Evolutionary conservation across 1,139 yeast genomes (phyloP).

Genomic region (Hyphopichia burtonii): DNA sequence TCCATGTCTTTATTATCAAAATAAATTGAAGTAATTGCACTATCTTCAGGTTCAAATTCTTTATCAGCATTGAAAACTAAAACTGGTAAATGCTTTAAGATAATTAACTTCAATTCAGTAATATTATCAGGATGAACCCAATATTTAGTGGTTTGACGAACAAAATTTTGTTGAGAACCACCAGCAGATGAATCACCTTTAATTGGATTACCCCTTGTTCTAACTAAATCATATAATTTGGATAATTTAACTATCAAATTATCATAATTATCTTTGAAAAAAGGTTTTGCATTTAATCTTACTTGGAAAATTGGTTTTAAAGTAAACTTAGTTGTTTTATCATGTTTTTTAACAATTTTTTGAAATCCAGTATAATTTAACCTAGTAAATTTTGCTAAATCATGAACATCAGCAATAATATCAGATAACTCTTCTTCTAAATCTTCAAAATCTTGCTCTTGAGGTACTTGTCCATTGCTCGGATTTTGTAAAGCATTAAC

Average conservation of each 20-base stretch:
- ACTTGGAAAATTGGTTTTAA: conserved; percentile 92
- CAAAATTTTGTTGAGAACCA: conserved; percentile 95
- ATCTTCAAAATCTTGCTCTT: conserved; percentile 85
- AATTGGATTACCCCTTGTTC: conserved; percentile 94
- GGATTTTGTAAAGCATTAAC: conserved; percentile 43
- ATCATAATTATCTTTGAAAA: conserved; percentile 93
- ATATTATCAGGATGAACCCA: conserved; percentile 99
- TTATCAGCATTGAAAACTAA: conserved; percentile 93
- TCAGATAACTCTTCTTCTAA: conserved; percentile 90
- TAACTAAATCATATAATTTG: conserved; percentile 83
- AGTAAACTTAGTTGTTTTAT: conserved; percentile 79
- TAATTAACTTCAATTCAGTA: conserved; percentile 91
- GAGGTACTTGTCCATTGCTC: conserved; percentile 26
- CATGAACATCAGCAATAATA: conserved; percentile 96
- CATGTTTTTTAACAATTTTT: conserved; percentile 94
- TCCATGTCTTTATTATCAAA: conserved; percentile 89
- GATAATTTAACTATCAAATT: conserved; percentile 84
- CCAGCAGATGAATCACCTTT: conserved; percentile 95
- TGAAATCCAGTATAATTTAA: conserved; percentile 95
- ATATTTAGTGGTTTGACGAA: conserved; percentile 95
- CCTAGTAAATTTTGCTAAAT: conserved; percentile 87
- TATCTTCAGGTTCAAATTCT: conserved; percentile 91
- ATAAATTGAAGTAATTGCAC: conserved; percentile 95
- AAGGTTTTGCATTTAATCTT: conserved; percentile 88
- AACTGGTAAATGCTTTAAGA: conserved; percentile 92